Evolutionary conservation across 805 yeast genomes (phyloP), one percentile per base, ranked within the genome.

Genomic region (Hanseniaspora vineae): DNA sequence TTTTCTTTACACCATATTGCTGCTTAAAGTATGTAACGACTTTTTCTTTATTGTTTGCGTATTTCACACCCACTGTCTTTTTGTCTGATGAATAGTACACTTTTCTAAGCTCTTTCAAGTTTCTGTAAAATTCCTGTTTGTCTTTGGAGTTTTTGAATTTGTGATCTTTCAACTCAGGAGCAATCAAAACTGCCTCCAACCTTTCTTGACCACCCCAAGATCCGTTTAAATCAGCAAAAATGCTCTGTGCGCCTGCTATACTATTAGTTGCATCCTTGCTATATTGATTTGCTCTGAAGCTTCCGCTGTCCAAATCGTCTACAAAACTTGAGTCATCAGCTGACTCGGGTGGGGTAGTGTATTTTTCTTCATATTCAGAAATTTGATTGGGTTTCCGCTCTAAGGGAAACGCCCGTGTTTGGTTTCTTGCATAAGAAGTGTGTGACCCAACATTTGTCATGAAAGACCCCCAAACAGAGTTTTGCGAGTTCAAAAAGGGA

Each of bases 121-220:
- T 61, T 6, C 54, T 56, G 3, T 50, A 45, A 62, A 66, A 64
- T 31, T 61, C 62, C 31, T 53, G 55, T 12, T 62, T 55, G 44
- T 62, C 65, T 35, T 58, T 54, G 39, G 53, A 52, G 17, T 52
- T 56, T 42, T 59, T 61, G 44, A 63, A 61, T 29, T 59, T 53
- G 40, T 51, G 52, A 35, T 57, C 54, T 2, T 54, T 60, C 9
- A 53, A 49, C 13, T 57, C 49, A 2, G 63, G 64, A 13, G 59
- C 56, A 37, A 57, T 57, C 51, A 80, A 72, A 31, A 79, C 75
- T 43, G 65, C 67, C 48, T 73, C 72, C 51, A 84, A 66, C 50
- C 88, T 63, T 48, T 75, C 75, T 49, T 74, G 85, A 39, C 94
- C 94, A 35, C 80, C 80, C 92, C 92, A 84, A 18, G 71, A 65